Percentiles rank a stretch among this genome's conserved stretches.
phyloP scores from a whole-genome alignment of 805 yeast genomes.

The Hanseniaspora occidentalis region DNA sequence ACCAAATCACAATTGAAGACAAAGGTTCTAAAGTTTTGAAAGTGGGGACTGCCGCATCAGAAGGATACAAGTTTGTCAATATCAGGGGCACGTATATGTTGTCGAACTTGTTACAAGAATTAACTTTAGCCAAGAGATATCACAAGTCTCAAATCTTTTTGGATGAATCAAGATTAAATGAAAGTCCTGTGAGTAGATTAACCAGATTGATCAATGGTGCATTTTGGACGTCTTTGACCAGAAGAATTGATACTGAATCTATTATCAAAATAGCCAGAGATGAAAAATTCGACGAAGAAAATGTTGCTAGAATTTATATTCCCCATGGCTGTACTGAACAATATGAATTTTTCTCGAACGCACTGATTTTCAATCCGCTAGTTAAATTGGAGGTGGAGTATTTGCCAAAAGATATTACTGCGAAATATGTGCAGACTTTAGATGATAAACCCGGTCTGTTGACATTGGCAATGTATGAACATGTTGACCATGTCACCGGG shows the following conservation, averaged over 20 bases:
- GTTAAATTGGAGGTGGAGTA: constrained; percentile 58
- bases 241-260: constrained; percentile 50
- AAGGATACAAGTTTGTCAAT: constrained; percentile 61
- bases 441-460: constrained; percentile 78
- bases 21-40: constrained; percentile 72
- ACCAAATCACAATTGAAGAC: constrained; percentile 77
- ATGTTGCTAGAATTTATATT: constrained; percentile 64
- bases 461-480: constrained; percentile 58
- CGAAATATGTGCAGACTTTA: constrained; percentile 63
- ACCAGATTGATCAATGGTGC: constrained; percentile 58
- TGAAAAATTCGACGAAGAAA: constrained; percentile 53
- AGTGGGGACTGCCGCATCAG: constrained; percentile 73
- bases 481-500: constrained; percentile 37
- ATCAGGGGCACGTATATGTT: constrained; percentile 84
- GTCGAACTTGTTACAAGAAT: constrained; percentile 74
- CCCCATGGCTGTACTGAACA: constrained; percentile 63
- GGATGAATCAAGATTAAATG: constrained; percentile 74
- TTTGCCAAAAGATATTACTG: constrained; percentile 62
- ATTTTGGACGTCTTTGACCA: constrained; percentile 72
- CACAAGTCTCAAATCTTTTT: constrained; percentile 68
- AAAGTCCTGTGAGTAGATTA: constrained; percentile 75
- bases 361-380: constrained; percentile 43
- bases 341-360: constrained; percentile 48
- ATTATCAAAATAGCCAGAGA: constrained; percentile 65
- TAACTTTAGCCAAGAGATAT: constrained; percentile 71